Percentiles rank a stretch among this genome's conserved stretches.
phyloP scores from a whole-genome alignment of 2,329 filamentous ascomycete species.

The Didymellaceae sp. region DNA sequence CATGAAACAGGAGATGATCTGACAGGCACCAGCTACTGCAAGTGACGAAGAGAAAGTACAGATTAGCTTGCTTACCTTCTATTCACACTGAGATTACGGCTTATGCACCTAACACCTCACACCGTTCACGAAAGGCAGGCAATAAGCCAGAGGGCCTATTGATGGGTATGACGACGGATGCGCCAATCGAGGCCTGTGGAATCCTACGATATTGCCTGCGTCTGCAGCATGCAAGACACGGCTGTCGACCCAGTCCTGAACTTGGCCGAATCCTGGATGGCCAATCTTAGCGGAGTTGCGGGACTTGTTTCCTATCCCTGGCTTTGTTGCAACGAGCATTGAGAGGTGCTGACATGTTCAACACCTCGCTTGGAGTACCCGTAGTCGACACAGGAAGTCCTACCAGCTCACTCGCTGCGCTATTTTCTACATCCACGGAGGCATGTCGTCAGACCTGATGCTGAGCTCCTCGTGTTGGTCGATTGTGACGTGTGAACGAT shows the following conservation, averaged over 20 bases:
- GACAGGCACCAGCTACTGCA: conserved; percentile 11
- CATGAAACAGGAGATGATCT: conserved; percentile 2
- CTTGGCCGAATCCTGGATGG: conserved; percentile 8
- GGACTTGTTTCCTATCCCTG: conserved; percentile 16
- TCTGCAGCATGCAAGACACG: conserved; percentile 20
- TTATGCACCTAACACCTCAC: conserved; percentile 29
- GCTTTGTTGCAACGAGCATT: not conserved
- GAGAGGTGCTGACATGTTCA: conserved; percentile 2
- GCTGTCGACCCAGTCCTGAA: conserved; percentile 14
- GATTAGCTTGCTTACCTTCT: conserved; percentile 26
- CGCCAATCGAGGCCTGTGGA: conserved; percentile 13
- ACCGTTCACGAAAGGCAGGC: conserved; percentile 30
- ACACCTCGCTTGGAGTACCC: conserved; percentile 5
- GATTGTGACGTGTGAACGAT: conserved; percentile 14
- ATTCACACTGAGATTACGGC: conserved; percentile 7
- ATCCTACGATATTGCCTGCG: conserved; percentile 14
- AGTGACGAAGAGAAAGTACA: conserved; percentile 6
- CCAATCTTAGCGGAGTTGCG: conserved; percentile 16
- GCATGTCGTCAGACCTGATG: conserved; percentile 8
- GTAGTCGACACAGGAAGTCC: not conserved
- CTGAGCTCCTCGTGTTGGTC: conserved; percentile 1
- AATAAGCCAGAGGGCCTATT: conserved; percentile 14
- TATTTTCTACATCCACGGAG: not conserved
- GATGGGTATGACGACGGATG: conserved; percentile 17
- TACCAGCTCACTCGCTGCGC: not conserved